Conservation (phyloP, 2,329 filamentous ascomycete genomes). For the Hypoxylon sp. region DNA sequence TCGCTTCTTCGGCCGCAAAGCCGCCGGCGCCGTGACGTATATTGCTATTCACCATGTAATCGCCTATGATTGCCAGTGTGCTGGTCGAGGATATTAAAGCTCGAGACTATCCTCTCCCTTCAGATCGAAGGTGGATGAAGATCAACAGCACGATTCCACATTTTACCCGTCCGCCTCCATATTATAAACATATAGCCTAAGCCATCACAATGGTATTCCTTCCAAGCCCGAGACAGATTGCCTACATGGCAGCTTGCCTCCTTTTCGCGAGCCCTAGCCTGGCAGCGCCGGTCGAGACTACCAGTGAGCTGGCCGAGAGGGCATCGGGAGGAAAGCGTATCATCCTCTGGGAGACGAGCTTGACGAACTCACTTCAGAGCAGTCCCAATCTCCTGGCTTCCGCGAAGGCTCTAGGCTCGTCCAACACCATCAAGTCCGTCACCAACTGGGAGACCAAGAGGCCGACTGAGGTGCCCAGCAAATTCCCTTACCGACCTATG, state of each 20-base stretch:
- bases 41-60: background rate
- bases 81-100: background rate
- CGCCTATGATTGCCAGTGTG: background rate
- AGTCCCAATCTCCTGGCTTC: slow-evolving; percentile 6
- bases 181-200: background rate
- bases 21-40: background rate
- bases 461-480: slow-evolving; percentile 39
- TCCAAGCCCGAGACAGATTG: slow-evolving; percentile 15
- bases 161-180: background rate
- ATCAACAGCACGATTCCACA: background rate
- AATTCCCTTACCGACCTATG: slow-evolving; percentile 53
- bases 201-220: slow-evolving; percentile 9
- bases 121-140: background rate
- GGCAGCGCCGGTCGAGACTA: slow-evolving; percentile 17
- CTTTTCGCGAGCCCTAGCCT: slow-evolving; percentile 13
- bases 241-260: slow-evolving; percentile 22
- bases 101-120: background rate
- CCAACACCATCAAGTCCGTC: slow-evolving; percentile 16
- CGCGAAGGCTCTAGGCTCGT: slow-evolving; percentile 11
- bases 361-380: slow-evolving; percentile 18
- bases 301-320: slow-evolving; percentile 9
- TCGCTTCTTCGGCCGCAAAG: background rate
- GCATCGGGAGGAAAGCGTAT: slow-evolving; percentile 27
- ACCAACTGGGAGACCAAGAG: slow-evolving; percentile 34
- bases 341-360: slow-evolving; percentile 32